phyloP scores from a whole-genome alignment of 352 stramenopile genomes.

The Pythium phragmiticola region DNA sequence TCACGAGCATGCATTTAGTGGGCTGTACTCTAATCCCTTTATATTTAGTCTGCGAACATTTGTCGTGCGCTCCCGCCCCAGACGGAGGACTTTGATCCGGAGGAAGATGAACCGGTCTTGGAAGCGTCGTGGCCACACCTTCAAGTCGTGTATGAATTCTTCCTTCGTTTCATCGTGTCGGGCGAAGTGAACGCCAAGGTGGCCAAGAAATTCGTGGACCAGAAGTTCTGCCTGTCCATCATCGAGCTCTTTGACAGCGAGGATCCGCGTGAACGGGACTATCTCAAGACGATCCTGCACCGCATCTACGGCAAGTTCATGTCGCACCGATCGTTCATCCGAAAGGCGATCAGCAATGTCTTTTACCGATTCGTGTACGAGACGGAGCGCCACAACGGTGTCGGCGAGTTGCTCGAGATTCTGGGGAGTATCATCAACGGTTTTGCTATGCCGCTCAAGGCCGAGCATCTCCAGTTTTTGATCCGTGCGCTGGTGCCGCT shows the following conservation, averaged over 20 bases:
- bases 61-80: constrained; percentile 92
- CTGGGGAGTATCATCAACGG: constrained; percentile 99
- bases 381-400: constrained; percentile 93
- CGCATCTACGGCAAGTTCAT: constrained; percentile 99
- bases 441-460: constrained; percentile 98
- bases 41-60: constrained; percentile 87
- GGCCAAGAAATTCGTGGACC: constrained; percentile 96
- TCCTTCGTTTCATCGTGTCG: constrained; percentile 96
- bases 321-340: constrained; percentile 97
- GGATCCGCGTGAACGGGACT: constrained; percentile 98
- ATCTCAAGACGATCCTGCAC: constrained; percentile 99
- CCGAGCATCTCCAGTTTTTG: constrained; percentile 96
- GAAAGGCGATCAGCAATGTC: constrained; percentile 96
- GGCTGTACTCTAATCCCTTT: background rate
- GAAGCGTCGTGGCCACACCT: constrained; percentile 97
- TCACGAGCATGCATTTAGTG: background rate
- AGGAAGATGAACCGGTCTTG: constrained; percentile 98
- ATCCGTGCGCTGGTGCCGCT: constrained; percentile 94
- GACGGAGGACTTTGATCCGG: constrained; percentile 98
- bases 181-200: constrained; percentile 97
- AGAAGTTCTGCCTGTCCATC: constrained; percentile 92
- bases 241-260: constrained; percentile 88
- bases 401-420: constrained; percentile 99
- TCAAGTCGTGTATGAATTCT: constrained; percentile 98
- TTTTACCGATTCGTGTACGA: constrained; percentile 99